Base-by-base conservation (phyloP, 2,329 filamentous ascomycete species). In the Scedosporium dehoogii region DNA sequence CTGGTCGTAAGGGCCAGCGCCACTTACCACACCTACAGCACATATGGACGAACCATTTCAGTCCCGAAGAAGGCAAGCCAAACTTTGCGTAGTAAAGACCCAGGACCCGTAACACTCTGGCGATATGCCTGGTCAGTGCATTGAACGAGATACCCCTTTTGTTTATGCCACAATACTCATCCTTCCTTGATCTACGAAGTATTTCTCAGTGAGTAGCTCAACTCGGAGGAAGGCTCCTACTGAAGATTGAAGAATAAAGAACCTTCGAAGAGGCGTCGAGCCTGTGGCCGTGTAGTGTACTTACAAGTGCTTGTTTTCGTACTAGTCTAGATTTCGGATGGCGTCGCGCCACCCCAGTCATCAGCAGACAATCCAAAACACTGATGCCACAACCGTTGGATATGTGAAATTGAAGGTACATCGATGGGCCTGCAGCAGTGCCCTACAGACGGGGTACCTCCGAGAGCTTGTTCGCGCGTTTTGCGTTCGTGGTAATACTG, bases 1-100 rank as follows among this genome's bases (percentile, higher is more conserved):
- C 29, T 33, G 44, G 44, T 48, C n/a, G n/a, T 18, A 16, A 23
- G 18, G 51, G 51, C 16, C 51, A 4, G 38, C 58, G 33, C 33
- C 58, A 14, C 33, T 25, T 44, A 29, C 58, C 58, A 29, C 38
- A 29, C 14, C 16, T n/a, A 14, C 21, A 23, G 16, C 16, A n/a
- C 44, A 12, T 55, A 25, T 60, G 59, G 59, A 53, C 59, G 59
- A 60, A 60, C 59, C 44, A 44, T 60, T 60, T 33, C 33, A 10
- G 51, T n/a, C 14, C 59, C n/a, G 12, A n/a, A 12, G 25, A 10
- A 23, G 14, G 12, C 14, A 6, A 27, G 51, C 51, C 51, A 55
- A 23, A 55, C 51, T 55, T 27, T 55, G 21, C 23, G 18, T 6
- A 23, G 21, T 16, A 60, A 51, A 33, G 18, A 29, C 16, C 4